Evolutionary conservation across 148 eudicot genomes (phyloP).

Genomic region (Cornus suecica): DNA sequence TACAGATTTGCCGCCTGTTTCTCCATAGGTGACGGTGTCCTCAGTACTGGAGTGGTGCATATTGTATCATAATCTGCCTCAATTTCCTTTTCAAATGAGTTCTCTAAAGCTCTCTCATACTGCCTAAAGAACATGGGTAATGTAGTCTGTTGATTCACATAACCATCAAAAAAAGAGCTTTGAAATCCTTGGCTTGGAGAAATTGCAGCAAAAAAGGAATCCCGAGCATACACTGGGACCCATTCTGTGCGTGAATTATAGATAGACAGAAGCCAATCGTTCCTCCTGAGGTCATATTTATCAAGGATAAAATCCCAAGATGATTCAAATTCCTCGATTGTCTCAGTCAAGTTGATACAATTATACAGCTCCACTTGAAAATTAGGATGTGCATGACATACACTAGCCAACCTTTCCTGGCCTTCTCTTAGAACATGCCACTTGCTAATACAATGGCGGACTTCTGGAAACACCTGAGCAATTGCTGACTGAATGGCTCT

Average conservation of each 20-base stretch:
- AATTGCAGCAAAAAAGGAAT: slow-evolving; percentile 75
- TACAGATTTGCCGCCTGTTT: slow-evolving; percentile 82
- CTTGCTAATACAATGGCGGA: slow-evolving; percentile 74
- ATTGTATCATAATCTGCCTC: slow-evolving; percentile 84
- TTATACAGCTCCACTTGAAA: slow-evolving; percentile 79
- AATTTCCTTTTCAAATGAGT: slow-evolving; percentile 70
- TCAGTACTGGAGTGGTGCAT: slow-evolving; percentile 61
- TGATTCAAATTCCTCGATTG: slow-evolving; percentile 83
- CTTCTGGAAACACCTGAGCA: slow-evolving; percentile 61
- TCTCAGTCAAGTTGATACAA: slow-evolving; percentile 81
- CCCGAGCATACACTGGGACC: slow-evolving; percentile 87
- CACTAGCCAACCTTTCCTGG: slow-evolving; percentile 64
- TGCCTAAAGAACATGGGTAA: slow-evolving; percentile 87
- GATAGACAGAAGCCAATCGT: slow-evolving; percentile 81
- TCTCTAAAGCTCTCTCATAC: slow-evolving; percentile 89
- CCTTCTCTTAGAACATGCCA: slow-evolving; percentile 90
- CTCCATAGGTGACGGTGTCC: slow-evolving; percentile 97
- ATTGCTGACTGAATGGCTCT: slow-evolving; percentile 61
- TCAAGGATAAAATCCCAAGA: slow-evolving; percentile 64
- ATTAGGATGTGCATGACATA: slow-evolving; percentile 57
- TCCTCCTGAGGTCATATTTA: slow-evolving; percentile 68
- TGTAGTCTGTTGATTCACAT: slow-evolving; percentile 74
- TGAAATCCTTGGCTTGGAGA: slow-evolving; percentile 52
- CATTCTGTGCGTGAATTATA: slow-evolving; percentile 61
- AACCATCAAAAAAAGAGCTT: slow-evolving; percentile 76